A percentile compares a stretch with the other conserved stretches of the same genome.
phyloP scores from a whole-genome alignment of 108 stramenopile species.

The Aurantiochytrium sp. region DNA sequence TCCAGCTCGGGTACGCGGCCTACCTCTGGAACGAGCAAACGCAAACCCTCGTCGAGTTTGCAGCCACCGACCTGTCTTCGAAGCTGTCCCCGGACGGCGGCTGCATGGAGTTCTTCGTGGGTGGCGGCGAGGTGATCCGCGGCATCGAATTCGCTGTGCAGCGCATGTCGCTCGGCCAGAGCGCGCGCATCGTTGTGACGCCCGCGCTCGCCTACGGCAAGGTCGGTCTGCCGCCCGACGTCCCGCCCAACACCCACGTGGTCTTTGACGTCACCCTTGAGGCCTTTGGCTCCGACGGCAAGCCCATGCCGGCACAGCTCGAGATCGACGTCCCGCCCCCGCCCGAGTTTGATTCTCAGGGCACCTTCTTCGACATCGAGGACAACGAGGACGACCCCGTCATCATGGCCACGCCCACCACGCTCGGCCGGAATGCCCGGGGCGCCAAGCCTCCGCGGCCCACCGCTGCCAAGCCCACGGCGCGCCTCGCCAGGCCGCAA shows the following conservation, averaged over 20 bases:
- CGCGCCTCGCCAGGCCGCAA: background rate
- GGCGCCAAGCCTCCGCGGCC: background rate
- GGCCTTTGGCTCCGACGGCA: background rate
- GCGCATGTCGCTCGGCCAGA: background rate
- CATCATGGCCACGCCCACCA: background rate
- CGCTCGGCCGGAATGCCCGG: too few relatives aligned
- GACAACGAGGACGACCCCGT: background rate
- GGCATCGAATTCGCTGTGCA: slow-evolving; percentile 15
- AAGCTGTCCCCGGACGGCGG: background rate
- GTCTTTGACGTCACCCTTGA: slow-evolving; percentile 20
- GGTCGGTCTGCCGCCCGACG: slow-evolving; percentile 15
- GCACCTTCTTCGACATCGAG: background rate
- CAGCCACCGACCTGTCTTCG: background rate
- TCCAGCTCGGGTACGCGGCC: background rate
- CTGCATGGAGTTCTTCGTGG: background rate
- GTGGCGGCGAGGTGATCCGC: background rate
- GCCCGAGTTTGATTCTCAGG: background rate
- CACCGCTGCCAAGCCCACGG: background rate
- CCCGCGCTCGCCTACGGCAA: background rate
- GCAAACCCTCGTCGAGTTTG: background rate
- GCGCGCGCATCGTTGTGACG: background rate
- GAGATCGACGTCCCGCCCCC: background rate
- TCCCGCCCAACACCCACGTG: background rate
- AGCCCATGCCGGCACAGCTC: background rate
- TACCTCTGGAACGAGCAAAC: background rate